Evolutionary conservation across 768 basidiomycete species (phyloP), one percentile per base, ranked within the genome.

Genomic region (Gymnopilus dilepis): DNA sequence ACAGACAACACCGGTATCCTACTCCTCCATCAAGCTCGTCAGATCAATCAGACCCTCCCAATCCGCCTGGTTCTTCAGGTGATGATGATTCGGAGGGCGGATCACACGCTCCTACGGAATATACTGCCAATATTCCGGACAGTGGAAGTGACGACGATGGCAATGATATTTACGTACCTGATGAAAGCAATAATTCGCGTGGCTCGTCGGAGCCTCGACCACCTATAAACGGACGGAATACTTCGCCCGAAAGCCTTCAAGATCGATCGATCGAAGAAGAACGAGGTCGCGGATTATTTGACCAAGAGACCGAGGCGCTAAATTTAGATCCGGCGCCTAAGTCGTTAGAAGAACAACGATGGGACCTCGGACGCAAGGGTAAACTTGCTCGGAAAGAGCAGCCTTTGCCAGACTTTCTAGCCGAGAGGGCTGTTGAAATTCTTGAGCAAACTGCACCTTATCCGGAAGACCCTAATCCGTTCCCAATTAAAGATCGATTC

Each of bases 1-100:
- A 63, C 22, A 37, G 52, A 26, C 22, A 15, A 6, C 54, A 42
- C 21, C n/a, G 43, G 6, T 62, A 57, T 50, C 42, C 40, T 34
- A 31, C 17, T 51, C 15, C 24, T 7, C 15, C 17, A 15, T n/a
- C 28, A 1, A 31, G 11, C 43, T 4, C 8, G 11, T 21, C 28
- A 17, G 7, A 31, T 6, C 30, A 4, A 21, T 21, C 28, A 17
- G 7, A 31, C 2, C 30, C 28, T 31, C 30, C n/a, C 4, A 19
- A 31, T 17, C 30, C 17, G 0, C 50, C 50, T n/a, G 31, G 15
- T 6, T 15, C 28, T 0, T n/a, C 28, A 17, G 17, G 9, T n/a
- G 50, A 31, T 15, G 7, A 51, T 34, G 50, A 19, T 19, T 51
- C 50, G 33, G 42, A 43, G 42, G 42, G 42, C 42, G 42, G 22